phyloP scores from a whole-genome alignment of 2,329 filamentous ascomycete species.

The Sporothrix pallida region DNA sequence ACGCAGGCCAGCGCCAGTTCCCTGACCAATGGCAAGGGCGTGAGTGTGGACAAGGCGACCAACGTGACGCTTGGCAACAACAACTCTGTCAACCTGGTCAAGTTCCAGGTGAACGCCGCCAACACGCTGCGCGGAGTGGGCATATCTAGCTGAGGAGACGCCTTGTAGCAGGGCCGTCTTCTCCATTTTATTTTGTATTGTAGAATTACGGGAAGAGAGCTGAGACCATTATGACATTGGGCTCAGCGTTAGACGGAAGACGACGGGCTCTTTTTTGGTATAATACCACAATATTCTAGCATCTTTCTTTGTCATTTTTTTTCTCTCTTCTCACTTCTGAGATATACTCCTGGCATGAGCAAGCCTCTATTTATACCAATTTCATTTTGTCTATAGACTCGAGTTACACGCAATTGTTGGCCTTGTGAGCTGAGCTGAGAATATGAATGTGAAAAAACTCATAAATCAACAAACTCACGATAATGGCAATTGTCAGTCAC shows the following conservation, averaged over 20 bases:
- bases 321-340: neutral
- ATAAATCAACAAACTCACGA: too few relatives aligned
- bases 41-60: constrained; percentile 45
- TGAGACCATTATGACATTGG: neutral
- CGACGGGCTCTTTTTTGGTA: constrained; percentile 14
- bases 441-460: too few relatives aligned
- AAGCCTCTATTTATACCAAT: constrained; percentile 27
- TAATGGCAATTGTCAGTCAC: too few relatives aligned
- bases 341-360: constrained; percentile 18
- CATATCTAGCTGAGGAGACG: neutral
- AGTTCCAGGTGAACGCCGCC: constrained; percentile 40
- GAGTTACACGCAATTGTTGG: too few relatives aligned
- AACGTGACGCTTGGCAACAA: constrained; percentile 48
- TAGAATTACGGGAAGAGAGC: neutral
- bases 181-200: neutral
- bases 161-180: neutral
- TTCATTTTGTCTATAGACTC: neutral
- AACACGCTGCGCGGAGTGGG: constrained; percentile 27
- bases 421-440: too few relatives aligned
- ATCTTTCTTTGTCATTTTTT: constrained; percentile 7
- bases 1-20: constrained; percentile 43
- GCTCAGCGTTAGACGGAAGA: neutral
- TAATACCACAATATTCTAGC: neutral
- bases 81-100: constrained; percentile 58
- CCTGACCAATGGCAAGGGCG: constrained; percentile 30